Conservation (phyloP, 2,329 filamentous ascomycete species). For the Alternaria sp. region DNA sequence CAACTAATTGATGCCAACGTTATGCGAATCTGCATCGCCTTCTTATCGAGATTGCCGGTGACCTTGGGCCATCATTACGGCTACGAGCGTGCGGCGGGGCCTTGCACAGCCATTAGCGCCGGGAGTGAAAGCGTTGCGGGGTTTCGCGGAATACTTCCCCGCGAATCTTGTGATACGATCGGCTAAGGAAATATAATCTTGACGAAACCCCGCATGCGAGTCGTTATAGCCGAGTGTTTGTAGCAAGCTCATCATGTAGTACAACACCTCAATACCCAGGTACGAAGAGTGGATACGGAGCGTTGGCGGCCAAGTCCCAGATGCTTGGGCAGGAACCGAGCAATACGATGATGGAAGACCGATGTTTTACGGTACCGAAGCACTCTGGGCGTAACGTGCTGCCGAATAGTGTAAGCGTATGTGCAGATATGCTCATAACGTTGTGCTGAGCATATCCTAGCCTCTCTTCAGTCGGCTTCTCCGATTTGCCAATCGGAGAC, state of each 20-base stretch:
- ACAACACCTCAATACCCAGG: neutral
- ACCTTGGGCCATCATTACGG: conserved; percentile 1
- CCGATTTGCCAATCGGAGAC: conserved; percentile 46
- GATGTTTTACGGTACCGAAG: conserved; percentile 33
- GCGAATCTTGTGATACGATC: conserved; percentile 12
- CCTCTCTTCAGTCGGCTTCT: conserved; percentile 52
- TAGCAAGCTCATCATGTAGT: neutral
- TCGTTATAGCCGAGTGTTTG: conserved; percentile 12
- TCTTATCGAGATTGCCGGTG: neutral
- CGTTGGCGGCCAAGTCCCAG: neutral
- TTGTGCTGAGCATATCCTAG: conserved; percentile 24
- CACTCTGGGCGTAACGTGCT: conserved; percentile 37
- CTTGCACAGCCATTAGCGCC: conserved; percentile 19
- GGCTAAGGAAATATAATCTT: conserved; percentile 5
- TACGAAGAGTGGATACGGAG: neutral
- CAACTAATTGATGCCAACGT: neutral
- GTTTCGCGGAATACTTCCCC: conserved; percentile 23
- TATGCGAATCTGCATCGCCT: neutral
- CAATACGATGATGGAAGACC: conserved; percentile 32
- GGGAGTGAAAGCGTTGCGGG: conserved; percentile 26
- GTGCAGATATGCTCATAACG: neutral
- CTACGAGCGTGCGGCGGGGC: conserved; percentile 1
- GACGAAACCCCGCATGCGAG: conserved; percentile 15
- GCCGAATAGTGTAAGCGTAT: conserved; percentile 38
- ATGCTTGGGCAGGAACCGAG: neutral